Base-by-base conservation (phyloP, 1,139 yeast species). In the Candida buenavistaensis region DNA sequence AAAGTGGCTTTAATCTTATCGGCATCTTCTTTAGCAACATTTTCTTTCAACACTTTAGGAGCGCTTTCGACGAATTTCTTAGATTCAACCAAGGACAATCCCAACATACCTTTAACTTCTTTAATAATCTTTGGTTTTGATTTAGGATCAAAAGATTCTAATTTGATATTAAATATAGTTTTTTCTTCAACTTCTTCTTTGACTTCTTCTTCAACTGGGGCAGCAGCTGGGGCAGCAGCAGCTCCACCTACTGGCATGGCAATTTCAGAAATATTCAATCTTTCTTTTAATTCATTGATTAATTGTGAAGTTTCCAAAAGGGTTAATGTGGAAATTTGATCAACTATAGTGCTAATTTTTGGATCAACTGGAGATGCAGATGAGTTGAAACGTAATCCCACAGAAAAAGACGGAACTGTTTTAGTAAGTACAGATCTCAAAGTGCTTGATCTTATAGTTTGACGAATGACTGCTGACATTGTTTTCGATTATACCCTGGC, bases 31-130 rank as follows among this genome's bases (percentile, higher is more conserved):
- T 86, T 85, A 43, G 89, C 80, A 40, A 85, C 87, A 49, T 83
- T 83, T 53, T 85, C 95, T 68, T 86, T 86, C 64, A 85, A 75
- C 32, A 86, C 74, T 75, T 92, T 92, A 52, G 99, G 99, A 44
- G 98, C 97, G 54, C 90, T 70, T 71, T 92, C 99, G 41, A 94
- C 99, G 50, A 92, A 87, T 72, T 92, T 92, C 80, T 92, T 94
- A 44, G 97, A 87, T 60, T 92, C 98, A 43, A 92, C 98, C 51
- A 92, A 76, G 12, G 96, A 88, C 56, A 92, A 75, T 7, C 97
- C 97, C 55, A 92, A 75, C 61, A 92, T 72, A 44, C 85, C 77
- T 75, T 92, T 92, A 51, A 92, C 95, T 70, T 92, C 98, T 74
- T 92, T 92, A 63, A 92, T 94, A 59, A 92, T 80, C 83, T 92